These are phyloP conservation scores for Hymenoscyphus salicellus DNA, from an alignment of 2,329 filamentous ascomycete genomes.

Conservation along the genomic window DNA sequence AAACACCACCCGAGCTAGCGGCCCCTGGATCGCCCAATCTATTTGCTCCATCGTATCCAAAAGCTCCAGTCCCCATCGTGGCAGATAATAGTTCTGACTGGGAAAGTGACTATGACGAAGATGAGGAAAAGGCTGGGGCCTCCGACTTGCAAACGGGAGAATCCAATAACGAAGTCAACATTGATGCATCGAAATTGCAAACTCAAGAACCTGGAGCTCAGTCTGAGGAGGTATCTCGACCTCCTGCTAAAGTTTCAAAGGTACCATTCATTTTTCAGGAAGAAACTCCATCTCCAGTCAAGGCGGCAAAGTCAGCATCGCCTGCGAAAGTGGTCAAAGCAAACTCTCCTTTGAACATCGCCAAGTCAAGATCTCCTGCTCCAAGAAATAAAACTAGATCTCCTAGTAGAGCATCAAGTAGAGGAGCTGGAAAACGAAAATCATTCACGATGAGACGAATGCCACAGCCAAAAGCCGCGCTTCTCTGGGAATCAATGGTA, in stretches of 20 bases:
- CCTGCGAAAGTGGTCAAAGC: neutral
- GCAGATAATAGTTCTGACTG: conserved; percentile 6
- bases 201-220: neutral
- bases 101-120: conserved; percentile 4
- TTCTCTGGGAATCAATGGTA: neutral
- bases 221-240: neutral
- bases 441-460: neutral
- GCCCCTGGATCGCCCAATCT: neutral
- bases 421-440: conserved; percentile 1
- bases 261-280: neutral
- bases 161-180: neutral
- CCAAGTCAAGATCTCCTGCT: neutral
- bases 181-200: neutral
- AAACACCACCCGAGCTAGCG: neutral
- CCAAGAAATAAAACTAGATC: neutral
- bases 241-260: neutral
- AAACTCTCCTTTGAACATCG: neutral
- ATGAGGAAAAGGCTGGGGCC: neutral
- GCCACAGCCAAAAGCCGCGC: neutral
- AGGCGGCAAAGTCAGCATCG: neutral
- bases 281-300: neutral
- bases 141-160: neutral
- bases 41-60: neutral
- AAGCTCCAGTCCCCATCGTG: neutral
- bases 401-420: neutral